Conservation (phyloP, 2,329 filamentous ascomycete species). For the Drechslerella dactyloides region DNA sequence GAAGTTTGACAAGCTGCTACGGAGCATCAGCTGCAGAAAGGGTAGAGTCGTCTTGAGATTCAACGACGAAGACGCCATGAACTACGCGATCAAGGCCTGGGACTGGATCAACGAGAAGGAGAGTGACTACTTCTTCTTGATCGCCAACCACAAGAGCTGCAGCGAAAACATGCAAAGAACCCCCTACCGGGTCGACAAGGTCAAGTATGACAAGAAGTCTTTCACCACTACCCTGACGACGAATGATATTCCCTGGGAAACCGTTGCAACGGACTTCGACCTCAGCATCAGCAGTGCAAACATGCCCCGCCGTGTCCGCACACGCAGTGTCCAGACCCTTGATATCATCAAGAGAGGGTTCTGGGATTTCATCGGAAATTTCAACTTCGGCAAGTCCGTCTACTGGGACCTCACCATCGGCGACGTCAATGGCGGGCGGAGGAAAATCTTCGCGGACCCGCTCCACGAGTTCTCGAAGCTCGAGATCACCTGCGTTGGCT, state of each 20-base stretch:
- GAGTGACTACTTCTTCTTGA: slow-evolving; percentile 56
- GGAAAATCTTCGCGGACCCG: slow-evolving; percentile 11
- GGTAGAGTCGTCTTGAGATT: slow-evolving; percentile 55
- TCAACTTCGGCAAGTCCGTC: slow-evolving; percentile 37
- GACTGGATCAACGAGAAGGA: slow-evolving; percentile 55
- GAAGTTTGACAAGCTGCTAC: slow-evolving; percentile 56
- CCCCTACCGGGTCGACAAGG: slow-evolving; percentile 52
- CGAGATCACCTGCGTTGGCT: slow-evolving; percentile 50
- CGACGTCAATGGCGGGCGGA: slow-evolving; percentile 13
- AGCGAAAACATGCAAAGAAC: slow-evolving; percentile 55
- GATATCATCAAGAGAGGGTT: slow-evolving; percentile 45
- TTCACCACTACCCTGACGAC: slow-evolving; percentile 30
- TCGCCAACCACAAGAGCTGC: slow-evolving; percentile 57
- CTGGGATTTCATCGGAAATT: slow-evolving; percentile 33
- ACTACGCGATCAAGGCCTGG: slow-evolving; percentile 56
- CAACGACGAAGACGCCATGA: slow-evolving; percentile 54
- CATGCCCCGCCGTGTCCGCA: slow-evolving; percentile 13
- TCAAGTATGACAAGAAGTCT: slow-evolving; percentile 29
- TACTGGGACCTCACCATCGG: slow-evolving; percentile 45
- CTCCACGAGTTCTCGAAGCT: slow-evolving; percentile 28
- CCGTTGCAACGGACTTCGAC: slow-evolving; percentile 40
- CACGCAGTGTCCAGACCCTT: slow-evolving; percentile 1
- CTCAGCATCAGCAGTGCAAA: slow-evolving; percentile 39
- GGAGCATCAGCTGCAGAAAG: slow-evolving; percentile 55
- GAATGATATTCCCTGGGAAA: slow-evolving; percentile 34